phyloP scores from a whole-genome alignment of 1,284 basidiomycete genomes.

The Inonotus hispidus region DNA sequence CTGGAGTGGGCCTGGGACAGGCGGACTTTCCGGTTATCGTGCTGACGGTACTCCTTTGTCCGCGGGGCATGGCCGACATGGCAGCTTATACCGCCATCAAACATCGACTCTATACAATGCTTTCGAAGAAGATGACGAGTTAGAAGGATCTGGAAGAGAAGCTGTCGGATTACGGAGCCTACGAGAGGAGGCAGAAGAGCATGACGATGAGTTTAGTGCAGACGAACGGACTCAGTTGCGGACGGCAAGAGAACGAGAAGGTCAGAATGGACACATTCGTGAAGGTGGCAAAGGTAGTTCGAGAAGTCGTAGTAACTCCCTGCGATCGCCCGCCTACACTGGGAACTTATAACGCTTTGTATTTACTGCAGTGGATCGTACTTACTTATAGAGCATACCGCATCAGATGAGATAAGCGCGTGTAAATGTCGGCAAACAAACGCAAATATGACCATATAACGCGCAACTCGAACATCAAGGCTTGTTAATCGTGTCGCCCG shows the following conservation, averaged over 20 bases:
- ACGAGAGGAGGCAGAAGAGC: slow-evolving; percentile 31
- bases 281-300: slow-evolving; percentile 8
- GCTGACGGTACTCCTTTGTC: slow-evolving; percentile 31
- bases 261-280: slow-evolving; percentile 1
- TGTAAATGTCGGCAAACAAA: background rate
- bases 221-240: slow-evolving; percentile 48
- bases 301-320: slow-evolving; percentile 15
- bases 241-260: background rate
- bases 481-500: background rate
- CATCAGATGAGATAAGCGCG: background rate
- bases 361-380: slow-evolving; percentile 7
- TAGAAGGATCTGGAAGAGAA: slow-evolving; percentile 23
- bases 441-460: background rate
- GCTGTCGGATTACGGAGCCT: slow-evolving; percentile 38
- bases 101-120: slow-evolving; percentile 56
- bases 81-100: slow-evolving; percentile 58
- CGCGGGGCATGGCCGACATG: slow-evolving; percentile 38
- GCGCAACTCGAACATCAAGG: background rate
- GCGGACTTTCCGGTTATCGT: slow-evolving; percentile 27
- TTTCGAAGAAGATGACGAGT: slow-evolving; percentile 41
- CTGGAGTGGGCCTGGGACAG: slow-evolving; percentile 47
- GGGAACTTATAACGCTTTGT: background rate
- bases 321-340: slow-evolving; percentile 4
- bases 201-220: slow-evolving; percentile 34
- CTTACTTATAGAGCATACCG: slow-evolving; percentile 3